A percentile compares a stretch with the other conserved stretches of the same genome.
These are phyloP conservation scores for Fusarium sp. DNA, from an alignment of 2,329 filamentous ascomycete species.

Conservation along the genomic window DNA sequence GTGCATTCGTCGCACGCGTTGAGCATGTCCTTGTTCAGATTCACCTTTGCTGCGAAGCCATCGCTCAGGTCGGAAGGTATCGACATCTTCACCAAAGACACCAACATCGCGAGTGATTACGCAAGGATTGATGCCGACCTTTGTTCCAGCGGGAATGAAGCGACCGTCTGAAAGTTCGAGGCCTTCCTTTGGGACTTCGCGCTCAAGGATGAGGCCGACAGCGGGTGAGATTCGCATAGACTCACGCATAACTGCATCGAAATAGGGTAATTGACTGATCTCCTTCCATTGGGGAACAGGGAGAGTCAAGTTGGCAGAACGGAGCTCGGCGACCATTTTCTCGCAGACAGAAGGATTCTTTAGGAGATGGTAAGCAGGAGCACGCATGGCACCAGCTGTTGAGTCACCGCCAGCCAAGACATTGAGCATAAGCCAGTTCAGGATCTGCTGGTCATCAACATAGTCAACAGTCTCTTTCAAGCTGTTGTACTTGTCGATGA, in stretches of 20 bases:
- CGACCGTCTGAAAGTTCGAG: constrained; percentile 16
- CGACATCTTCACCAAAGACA: constrained; percentile 19
- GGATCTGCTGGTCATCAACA: constrained; percentile 30
- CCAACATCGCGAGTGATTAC: constrained; percentile 22
- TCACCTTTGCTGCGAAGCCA: constrained; percentile 14
- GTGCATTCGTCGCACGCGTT: constrained; percentile 18
- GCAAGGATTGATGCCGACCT: constrained; percentile 29
- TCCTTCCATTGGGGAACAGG: constrained; percentile 32
- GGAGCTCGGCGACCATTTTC: constrained; percentile 28
- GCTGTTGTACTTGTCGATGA: constrained; percentile 31
- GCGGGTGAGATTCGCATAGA: constrained; percentile 22
- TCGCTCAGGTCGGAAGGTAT: constrained; percentile 25
- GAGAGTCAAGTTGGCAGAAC: not conserved
- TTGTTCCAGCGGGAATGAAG: constrained; percentile 14
- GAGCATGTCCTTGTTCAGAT: not conserved
- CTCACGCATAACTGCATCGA: constrained; percentile 31
- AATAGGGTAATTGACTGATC: constrained; percentile 18
- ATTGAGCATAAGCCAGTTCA: constrained; percentile 37
- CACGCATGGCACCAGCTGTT: constrained; percentile 31
- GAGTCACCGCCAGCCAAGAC: constrained; percentile 33
- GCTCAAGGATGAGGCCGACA: constrained; percentile 21
- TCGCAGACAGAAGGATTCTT: constrained; percentile 14
- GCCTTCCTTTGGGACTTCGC: constrained; percentile 21
- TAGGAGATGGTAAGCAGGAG: constrained; percentile 23
- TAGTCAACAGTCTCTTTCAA: constrained; percentile 31